Percentiles rank a stretch among this genome's conserved stretches.
phyloP scores from a whole-genome alignment of 768 basidiomycete genomes.

The Hygrophorus russula region DNA sequence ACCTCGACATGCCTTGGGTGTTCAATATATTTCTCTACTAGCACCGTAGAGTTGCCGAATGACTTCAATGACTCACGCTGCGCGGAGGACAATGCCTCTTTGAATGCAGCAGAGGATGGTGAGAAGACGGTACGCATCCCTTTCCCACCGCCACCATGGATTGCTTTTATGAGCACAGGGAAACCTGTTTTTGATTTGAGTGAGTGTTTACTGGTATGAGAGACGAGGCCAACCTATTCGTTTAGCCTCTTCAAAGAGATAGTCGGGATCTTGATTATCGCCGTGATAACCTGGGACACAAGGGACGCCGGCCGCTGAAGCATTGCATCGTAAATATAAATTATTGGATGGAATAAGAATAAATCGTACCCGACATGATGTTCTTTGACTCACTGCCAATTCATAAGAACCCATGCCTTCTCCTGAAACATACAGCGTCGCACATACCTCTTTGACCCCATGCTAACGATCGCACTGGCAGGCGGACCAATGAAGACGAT shows the following conservation, averaged over 20 bases:
- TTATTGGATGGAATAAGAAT: background rate
- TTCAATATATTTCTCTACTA: conserved; percentile 84
- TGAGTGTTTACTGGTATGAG: background rate
- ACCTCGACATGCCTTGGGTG: conserved; percentile 89
- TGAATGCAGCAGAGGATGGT: conserved; percentile 49
- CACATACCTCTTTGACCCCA: conserved; percentile 87
- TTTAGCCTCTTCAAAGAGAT: conserved; percentile 57
- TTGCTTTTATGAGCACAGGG: conserved; percentile 93
- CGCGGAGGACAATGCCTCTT: conserved; percentile 75
- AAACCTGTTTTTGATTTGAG: conserved; percentile 40
- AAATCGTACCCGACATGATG: conserved; percentile 66
- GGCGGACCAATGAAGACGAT: conserved; percentile 91
- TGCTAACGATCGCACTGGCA: conserved; percentile 75
- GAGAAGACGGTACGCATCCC: conserved; percentile 78
- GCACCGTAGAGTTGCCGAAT: conserved; percentile 78
- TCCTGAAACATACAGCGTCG: background rate
- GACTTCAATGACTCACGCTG: conserved; percentile 81
- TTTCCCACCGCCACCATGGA: conserved; percentile 92
- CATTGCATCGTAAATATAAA: conserved; percentile 3
- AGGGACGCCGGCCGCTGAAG: conserved; percentile 72
- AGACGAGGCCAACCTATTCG: conserved; percentile 41
- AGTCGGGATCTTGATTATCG: conserved; percentile 61
- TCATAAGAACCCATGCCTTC: background rate
- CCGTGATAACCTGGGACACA: conserved; percentile 95
- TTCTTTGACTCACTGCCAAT: conserved; percentile 80